Evolutionary conservation across 192 early-diverging fungal species (phyloP).

Genomic region (Coemansia umbellata): DNA sequence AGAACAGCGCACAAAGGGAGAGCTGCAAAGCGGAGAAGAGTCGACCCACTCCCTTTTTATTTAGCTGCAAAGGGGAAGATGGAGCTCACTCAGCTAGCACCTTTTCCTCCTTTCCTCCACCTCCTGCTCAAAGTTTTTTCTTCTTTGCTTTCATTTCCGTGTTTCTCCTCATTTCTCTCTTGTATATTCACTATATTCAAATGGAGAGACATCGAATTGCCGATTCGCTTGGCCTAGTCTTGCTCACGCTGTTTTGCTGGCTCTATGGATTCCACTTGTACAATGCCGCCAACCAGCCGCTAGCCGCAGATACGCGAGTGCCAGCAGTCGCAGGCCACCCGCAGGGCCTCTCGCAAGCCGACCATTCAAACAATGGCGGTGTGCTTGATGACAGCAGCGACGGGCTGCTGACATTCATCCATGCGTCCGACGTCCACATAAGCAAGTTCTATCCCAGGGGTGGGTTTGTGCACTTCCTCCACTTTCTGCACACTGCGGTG

Average conservation of each 20-base stretch:
- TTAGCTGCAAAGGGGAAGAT: no score
- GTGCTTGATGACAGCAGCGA: conserved; percentile 55
- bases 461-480: conserved; percentile 71
- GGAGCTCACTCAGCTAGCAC: no score
- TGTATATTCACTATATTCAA: not conserved
- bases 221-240: conserved; percentile 15
- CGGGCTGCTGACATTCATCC: conserved; percentile 66
- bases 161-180: not conserved
- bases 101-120: not conserved
- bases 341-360: no score
- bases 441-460: conserved; percentile 63
- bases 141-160: conserved; percentile 1
- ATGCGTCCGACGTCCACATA: conserved; percentile 86
- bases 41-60: no score
- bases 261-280: conserved; percentile 39
- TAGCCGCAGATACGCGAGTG: not conserved
- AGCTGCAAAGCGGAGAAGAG: no score
- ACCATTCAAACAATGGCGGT: not conserved
- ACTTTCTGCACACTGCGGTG: conserved; percentile 68
- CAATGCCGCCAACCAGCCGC: conserved; percentile 26
- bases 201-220: conserved; percentile 14
- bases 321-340: not conserved
- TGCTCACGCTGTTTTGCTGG: conserved; percentile 39
- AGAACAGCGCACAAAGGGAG: no score
- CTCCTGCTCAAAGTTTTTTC: not conserved